Conservation (phyloP, 176 grass and related monocot species). For the Eleusine indica region DNA sequence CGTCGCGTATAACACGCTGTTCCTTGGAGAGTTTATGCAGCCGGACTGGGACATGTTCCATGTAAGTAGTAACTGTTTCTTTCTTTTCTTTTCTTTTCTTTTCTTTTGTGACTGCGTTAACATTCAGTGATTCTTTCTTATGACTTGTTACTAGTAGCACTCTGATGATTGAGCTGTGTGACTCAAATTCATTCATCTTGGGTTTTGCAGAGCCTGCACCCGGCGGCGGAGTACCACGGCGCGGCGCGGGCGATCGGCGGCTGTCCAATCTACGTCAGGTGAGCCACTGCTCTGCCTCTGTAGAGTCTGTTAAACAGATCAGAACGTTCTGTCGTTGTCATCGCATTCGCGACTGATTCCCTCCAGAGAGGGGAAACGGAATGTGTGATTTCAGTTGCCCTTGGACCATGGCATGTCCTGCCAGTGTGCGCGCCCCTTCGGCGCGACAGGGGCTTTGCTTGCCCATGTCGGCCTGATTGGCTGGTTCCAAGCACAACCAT, state of each 20-base stretch:
- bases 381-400: background rate
- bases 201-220: slow-evolving; percentile 60
- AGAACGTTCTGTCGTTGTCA: background rate
- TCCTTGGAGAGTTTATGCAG: slow-evolving; percentile 92
- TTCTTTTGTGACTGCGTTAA: too few relatives aligned
- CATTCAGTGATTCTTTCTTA: background rate
- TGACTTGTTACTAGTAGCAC: too few relatives aligned
- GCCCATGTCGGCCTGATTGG: background rate
- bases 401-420: background rate
- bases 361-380: background rate
- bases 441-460: background rate
- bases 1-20: slow-evolving; percentile 78
- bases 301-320: too few relatives aligned
- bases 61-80: background rate
- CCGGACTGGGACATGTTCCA: slow-evolving; percentile 99
- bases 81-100: too few relatives aligned
- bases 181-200: slow-evolving; percentile 16
- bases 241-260: slow-evolving; percentile 67
- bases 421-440: background rate
- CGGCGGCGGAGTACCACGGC: slow-evolving; percentile 83
- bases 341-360: background rate
- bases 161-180: background rate
- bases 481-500: background rate
- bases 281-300: background rate
- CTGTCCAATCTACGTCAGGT: slow-evolving; percentile 75